Evolutionary conservation across 768 basidiomycete species (phyloP), one percentile per base, ranked within the genome.

Genomic region (Calvatia gigantea): DNA sequence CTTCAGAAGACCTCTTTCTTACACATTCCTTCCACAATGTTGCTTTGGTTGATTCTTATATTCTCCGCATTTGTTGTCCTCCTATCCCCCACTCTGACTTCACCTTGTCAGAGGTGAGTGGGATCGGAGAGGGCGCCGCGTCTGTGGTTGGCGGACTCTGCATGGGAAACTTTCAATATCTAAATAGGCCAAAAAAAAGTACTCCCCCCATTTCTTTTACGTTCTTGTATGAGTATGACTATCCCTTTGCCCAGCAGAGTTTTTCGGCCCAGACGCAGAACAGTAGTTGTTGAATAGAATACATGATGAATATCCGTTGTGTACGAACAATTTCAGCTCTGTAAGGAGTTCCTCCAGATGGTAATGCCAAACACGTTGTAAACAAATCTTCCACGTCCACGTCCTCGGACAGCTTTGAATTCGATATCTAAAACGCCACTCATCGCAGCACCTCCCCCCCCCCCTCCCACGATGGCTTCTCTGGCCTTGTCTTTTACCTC

Each of bases 401-500:
- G 51, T 53, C 54, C 51, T 49, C 51, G 33, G 52, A 48, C 19
- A 44, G n/a, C n/a, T n/a, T n/a, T n/a, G n/a, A n/a, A n/a, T 51
- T 21, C 50, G 56, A 50, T 60, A 51, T 58, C 56, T 59, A 44
- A 53, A 33, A 52, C 45, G 31, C 53, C 17, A 19, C 44, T 23
- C 49, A 23, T 32, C 38, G 55, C 58, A 60, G 46, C 54, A 59
- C 46, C 62, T 60, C 55, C 35, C 45, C 57, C 62, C 60, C 55
- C 35, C 45, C 57, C 57, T 54, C 60, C 56, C 50, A 65, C 67
- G 60, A 80, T 81, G 79, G 75, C 74, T 57, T 76, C 78, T 63
- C 79, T 81, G 66, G 75, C 73, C 67, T 83, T 90, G 84, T 81
- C 86, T 62, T 87, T 91, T 73, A 79, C 81, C 65, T 92, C 88